A percentile compares a stretch with the other conserved stretches of the same genome.
phyloP scores from a whole-genome alignment of 371 early-diverging fungal species.

The Enteropsectra breve region DNA sequence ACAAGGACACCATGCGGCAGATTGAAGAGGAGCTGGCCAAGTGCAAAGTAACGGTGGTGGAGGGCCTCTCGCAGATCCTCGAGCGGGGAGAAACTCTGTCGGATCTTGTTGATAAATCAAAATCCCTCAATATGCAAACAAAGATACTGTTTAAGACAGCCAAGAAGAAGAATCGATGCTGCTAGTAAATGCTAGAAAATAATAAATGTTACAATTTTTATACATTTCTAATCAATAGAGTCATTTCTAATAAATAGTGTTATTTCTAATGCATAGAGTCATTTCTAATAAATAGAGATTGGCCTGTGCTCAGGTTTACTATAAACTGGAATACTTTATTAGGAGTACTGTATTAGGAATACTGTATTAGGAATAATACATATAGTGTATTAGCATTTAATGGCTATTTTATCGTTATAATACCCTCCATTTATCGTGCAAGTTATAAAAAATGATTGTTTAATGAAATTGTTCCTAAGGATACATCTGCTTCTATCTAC shows the following conservation, averaged over 20 bases:
- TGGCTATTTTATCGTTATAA: too few relatives aligned
- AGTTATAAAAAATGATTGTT: too few relatives aligned
- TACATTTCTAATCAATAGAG: not conserved
- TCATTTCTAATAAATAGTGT: not conserved
- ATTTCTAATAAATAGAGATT: not conserved
- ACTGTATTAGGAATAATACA: too few relatives aligned
- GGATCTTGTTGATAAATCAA: slow-evolving; percentile 75
- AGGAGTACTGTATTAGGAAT: too few relatives aligned
- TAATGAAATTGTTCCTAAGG: too few relatives aligned
- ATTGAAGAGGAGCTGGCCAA: slow-evolving; percentile 93
- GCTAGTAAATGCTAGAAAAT: slow-evolving; percentile 61
- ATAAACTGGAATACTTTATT: not conserved
- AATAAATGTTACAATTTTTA: not conserved
- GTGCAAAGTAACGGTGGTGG: slow-evolving; percentile 81
- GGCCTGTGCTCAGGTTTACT: not conserved
- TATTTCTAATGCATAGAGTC: not conserved
- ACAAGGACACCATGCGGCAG: slow-evolving; percentile 72
- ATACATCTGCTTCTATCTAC: too few relatives aligned
- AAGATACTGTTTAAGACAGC: slow-evolving; percentile 94
- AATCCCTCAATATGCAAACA: slow-evolving; percentile 73
- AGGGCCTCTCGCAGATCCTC: slow-evolving; percentile 85
- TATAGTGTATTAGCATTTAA: too few relatives aligned
- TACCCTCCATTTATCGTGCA: too few relatives aligned
- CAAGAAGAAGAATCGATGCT: slow-evolving; percentile 85
- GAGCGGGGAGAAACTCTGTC: slow-evolving; percentile 89